Evolutionary conservation across 768 basidiomycete genomes (phyloP), one percentile per base, ranked within the genome.

Genomic region (Trametes villosa): DNA sequence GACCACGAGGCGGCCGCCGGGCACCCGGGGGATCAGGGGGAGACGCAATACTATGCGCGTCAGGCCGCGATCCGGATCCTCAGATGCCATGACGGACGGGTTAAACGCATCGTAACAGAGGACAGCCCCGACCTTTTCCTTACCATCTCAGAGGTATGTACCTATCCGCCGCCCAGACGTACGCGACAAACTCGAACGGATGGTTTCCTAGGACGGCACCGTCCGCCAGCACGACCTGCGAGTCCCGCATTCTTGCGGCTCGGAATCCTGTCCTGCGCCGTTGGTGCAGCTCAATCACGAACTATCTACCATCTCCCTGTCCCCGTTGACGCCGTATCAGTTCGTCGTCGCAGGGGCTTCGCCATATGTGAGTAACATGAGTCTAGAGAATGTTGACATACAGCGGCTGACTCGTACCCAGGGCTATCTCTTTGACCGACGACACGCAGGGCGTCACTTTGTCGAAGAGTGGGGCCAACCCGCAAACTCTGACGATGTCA

Each of bases 151-250:
- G 90, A 92, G 82, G 90, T 88, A 52, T 31, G 81, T 71, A 8
- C 27, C 17, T 38, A 46, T 30, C 17, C n/a, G 30, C 34, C 15
- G 26, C 22, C 52, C 55, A 73, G 31, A 64, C 36, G 68, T 57
- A 33, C 36, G 11, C 4, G n/a, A 4, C 3, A 5, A 15, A 18
- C 9, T 11, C 22, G 13, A 50, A 20, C 29, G 20, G 57, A 41
- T n/a, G n/a, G 2, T 44, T 15, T 11, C 8, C 17, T 68, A 94
- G 88, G 94, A 96, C 74, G 93, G 92, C 4, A 82, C 87, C 29
- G 92, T 95, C 11, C 83, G 94, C 26, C 93, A 95, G 69, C 94
- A 96, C 70, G 94, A 96, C 70, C 74, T 96, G 44, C 79, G 94
- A 52, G 81, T 81, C 11, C 74, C 80, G 15, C 91, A 96, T 72